A percentile compares a stretch with the other conserved stretches of the same genome.
Evolutionary conservation across 345 rosid genomes (phyloP).

Genomic region (Erodium maritimum): DNA sequence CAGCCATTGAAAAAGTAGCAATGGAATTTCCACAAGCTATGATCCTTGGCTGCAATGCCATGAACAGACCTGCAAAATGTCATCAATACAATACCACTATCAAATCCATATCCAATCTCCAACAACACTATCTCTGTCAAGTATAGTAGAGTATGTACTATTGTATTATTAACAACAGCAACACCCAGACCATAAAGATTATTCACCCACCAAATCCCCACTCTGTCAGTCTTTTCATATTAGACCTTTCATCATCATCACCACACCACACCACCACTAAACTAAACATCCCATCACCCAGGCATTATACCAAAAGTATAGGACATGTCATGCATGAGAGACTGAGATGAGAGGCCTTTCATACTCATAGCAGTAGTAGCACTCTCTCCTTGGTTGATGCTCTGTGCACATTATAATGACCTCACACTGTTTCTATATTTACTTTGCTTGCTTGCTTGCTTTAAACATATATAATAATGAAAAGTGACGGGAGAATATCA

Average conservation of each 20-base stretch:
- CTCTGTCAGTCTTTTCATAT: background rate
- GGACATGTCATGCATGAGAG: no score
- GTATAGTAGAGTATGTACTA: no score
- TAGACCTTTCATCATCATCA: slow-evolving; percentile 14
- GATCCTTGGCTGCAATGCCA: slow-evolving; percentile 98
- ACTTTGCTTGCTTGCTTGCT: slow-evolving; percentile 23
- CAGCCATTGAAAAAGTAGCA: slow-evolving; percentile 83
- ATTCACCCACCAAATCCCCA: background rate
- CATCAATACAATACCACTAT: slow-evolving; percentile 14
- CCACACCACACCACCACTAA: slow-evolving; percentile 14
- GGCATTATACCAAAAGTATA: no score
- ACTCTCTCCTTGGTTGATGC: no score
- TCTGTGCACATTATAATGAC: slow-evolving; percentile 15
- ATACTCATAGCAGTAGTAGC: no score
- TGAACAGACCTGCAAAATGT: slow-evolving; percentile 63
- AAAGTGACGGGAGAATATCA: slow-evolving; percentile 8
- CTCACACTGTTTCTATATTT: slow-evolving; percentile 10
- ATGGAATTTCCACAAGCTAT: slow-evolving; percentile 96
- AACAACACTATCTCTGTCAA: no score
- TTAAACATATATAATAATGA: slow-evolving; percentile 32
- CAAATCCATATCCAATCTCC: no score
- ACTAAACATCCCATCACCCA: slow-evolving; percentile 8
- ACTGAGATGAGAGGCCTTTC: no score
- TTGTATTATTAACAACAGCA: no score
- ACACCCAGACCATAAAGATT: no score